Evolutionary conservation across 805 yeast species (phyloP).

Genomic region (Lipomyces yamanashiensis): DNA sequence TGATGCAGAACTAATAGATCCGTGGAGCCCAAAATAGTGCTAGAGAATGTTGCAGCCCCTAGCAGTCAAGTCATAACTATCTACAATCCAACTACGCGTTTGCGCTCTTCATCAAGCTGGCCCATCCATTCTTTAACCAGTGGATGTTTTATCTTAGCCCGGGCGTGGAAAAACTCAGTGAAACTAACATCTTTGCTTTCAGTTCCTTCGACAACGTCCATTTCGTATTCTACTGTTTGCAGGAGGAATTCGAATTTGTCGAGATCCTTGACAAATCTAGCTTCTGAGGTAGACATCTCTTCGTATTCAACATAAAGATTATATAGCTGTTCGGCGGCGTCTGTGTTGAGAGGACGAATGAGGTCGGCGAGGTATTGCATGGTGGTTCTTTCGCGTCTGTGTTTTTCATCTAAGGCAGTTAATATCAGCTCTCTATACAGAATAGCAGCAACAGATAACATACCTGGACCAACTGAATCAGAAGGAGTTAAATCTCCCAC

Average conservation of each 20-base stretch:
- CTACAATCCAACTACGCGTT: conserved; percentile 6
- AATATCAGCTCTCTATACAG: neutral
- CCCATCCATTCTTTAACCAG: conserved; percentile 56
- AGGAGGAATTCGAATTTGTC: conserved; percentile 87
- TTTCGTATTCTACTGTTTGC: conserved; percentile 67
- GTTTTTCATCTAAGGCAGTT: conserved; percentile 64
- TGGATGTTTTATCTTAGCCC: conserved; percentile 57
- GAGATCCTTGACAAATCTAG: conserved; percentile 88
- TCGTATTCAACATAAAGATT: conserved; percentile 90
- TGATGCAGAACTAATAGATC: neutral
- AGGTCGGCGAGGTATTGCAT: conserved; percentile 67
- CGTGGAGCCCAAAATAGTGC: neutral
- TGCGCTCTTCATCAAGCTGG: conserved; percentile 57
- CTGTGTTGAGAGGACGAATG: conserved; percentile 65
- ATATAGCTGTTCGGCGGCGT: conserved; percentile 65
- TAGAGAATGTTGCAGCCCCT: no score
- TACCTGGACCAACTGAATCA: conserved; percentile 65
- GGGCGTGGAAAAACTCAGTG: conserved; percentile 69
- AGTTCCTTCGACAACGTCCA: conserved; percentile 57
- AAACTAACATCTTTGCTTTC: conserved; percentile 50
- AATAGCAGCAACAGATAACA: neutral
- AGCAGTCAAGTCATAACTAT: neutral
- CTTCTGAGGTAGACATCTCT: conserved; percentile 77
- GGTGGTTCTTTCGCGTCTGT: conserved; percentile 75
- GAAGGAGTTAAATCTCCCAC: conserved; percentile 95